Base-by-base conservation (phyloP, 495 filamentous ascomycete species). In the Rhizodiscina lignyota region DNA sequence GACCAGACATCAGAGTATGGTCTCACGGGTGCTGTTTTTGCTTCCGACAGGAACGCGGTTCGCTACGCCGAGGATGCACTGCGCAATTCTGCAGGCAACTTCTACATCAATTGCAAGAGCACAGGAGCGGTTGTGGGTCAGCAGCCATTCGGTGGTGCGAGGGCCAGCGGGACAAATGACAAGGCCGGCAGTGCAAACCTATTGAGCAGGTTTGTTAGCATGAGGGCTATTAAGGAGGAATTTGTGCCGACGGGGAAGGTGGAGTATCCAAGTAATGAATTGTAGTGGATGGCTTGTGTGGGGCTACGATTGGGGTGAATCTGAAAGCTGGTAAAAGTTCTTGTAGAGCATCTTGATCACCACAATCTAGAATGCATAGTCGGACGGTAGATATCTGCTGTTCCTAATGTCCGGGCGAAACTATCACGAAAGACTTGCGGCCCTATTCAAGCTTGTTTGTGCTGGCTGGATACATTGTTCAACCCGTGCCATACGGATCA, bases 31-130 rank as follows among this genome's bases (percentile, higher is more conserved):
- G 54, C 57, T 13, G 46, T 61, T 27, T 61, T 61, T 42, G 54
- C 56, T 0, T 44, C 48, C 28, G 49, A 57, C 35, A 43, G 56
- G n/a, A 39, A 38, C 18, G 56, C 49, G 20, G 26, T 59, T 11
- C 41, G 58, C 4, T 38, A 35, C 4, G 58, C 56, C 0, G 54
- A 59, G 40, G 52, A 61, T 18, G 52, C 47, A 30, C 43, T 61
- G 24, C 35, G 56, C 11, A 47, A 59, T 38, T 27, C 44, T 1
- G 58, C 58, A 18, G 58, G 58, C 4, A 61, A 61, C 34, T 61
- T 61, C 41, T 61, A 61, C 33, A 33, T 61, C 39, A 61, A 61
- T 39, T 49, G 45, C 38, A 61, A 61, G 45, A 48, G 47, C 32
- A 61, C 58, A 4, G 58, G 50, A 1, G 52, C 56, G 4, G 51